Evolutionary conservation across 495 filamentous ascomycete species (phyloP).

Genomic region (Schizothecium vesticola): DNA sequence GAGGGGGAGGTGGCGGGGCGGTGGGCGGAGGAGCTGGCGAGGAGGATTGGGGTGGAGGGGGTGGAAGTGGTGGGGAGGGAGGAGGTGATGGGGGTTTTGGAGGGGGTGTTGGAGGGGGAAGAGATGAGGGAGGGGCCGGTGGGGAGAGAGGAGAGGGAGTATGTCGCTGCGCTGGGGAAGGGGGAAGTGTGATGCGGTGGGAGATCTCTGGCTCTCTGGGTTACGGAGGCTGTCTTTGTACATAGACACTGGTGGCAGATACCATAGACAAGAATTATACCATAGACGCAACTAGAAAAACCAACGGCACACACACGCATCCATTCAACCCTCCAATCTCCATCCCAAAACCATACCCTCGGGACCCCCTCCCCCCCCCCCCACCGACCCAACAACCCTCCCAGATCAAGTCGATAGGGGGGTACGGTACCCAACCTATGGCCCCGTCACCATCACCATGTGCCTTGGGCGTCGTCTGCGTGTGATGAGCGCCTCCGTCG

Average conservation of each 20-base stretch:
- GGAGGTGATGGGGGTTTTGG: slow-evolving; percentile 21
- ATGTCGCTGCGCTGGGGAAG: not conserved
- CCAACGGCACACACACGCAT: not conserved
- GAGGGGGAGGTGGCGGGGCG: slow-evolving; percentile 8
- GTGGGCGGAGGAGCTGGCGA: slow-evolving; percentile 26
- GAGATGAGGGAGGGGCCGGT: not conserved
- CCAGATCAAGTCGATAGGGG: not conserved
- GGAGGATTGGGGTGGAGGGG: slow-evolving; percentile 20
- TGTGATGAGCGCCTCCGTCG: not conserved
- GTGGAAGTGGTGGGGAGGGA: slow-evolving; percentile 15
- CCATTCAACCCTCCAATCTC: not conserved
- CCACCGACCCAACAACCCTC: not conserved
- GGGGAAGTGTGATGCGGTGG: not conserved
- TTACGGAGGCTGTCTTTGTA: not conserved
- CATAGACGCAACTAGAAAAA: not conserved
- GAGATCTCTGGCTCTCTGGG: no score
- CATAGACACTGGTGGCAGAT: not conserved
- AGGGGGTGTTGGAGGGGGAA: slow-evolving; percentile 2
- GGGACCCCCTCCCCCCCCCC: not conserved
- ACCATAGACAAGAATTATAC: not conserved
- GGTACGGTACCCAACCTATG: slow-evolving; percentile 1
- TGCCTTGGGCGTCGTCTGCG: not conserved
- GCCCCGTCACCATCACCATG: not conserved
- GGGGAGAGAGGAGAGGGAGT: slow-evolving; percentile 17
- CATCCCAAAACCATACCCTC: not conserved